Evolutionary conservation across 1,139 yeast species (phyloP), one percentile per base, ranked within the genome.

Genomic region (Candida neerlandica): DNA sequence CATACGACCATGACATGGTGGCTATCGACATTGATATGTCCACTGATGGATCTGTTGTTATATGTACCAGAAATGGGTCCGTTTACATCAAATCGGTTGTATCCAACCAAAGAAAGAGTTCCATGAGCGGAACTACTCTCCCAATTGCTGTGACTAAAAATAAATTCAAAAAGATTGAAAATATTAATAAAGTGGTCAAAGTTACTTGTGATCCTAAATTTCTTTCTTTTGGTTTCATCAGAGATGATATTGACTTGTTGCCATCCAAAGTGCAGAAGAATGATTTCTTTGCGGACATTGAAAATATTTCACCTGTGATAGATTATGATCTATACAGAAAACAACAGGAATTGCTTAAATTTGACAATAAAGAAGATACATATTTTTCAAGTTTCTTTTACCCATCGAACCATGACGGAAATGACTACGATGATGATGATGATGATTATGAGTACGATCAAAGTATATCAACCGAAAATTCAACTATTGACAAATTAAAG

Each of bases 161-260:
- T 59, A 86, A 85, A 61, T 86, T 85, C 61, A 73, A 73, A 44
- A 77, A 81, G 49, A 63, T 86, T 2, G 80, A 81, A 16, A 67
- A 71, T 43, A 57, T 86, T 16, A 84, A 85, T 49, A 78, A 80
- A 46, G 74, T 83, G 5, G 77, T 76, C 1, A 70, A 73, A 41
- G 96, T 90, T 11, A 65, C 78, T 1, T 84, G 94, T 58, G 92
- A 89, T 62, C 77, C 85, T 1, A 66, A 73, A 15, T 89, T 88
- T 62, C 71, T 82, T 0, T 84, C 90, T 0, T 89, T 89, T 70
- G 85, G 84, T 1, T 82, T 86, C 45, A 69, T 89, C 7, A 76
- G 88, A 56, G 86, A 85, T 56, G 95, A 87, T 46, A 64, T 77
- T 12, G 85, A 81, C 53, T 59, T 69, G 18, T 61, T 86, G 3